Percentiles rank a stretch among this genome's conserved stretches.
phyloP scores from a whole-genome alignment of 805 yeast species.

The Lachancea sp. region DNA sequence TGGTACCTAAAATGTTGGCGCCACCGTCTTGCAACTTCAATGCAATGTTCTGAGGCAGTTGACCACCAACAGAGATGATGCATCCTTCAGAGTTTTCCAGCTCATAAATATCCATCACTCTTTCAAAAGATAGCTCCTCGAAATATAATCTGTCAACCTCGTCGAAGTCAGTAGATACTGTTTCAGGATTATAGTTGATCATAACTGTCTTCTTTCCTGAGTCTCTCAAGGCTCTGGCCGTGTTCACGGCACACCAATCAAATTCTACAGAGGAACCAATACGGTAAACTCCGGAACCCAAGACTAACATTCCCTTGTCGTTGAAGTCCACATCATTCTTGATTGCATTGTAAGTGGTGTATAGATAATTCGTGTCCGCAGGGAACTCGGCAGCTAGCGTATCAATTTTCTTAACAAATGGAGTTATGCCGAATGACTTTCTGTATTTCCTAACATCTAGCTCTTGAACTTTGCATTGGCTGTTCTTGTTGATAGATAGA shows the following conservation, averaged over 20 bases:
- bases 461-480: constrained; percentile 44
- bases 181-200: constrained; percentile 98
- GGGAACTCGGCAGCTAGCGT: constrained; percentile 99
- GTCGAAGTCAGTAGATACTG: constrained; percentile 96
- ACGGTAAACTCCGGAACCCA: constrained; percentile 98
- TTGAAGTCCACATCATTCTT: constrained; percentile 76
- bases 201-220: constrained; percentile 85
- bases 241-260: constrained; percentile 98
- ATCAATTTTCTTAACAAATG: constrained; percentile 94
- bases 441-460: constrained; percentile 76
- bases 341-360: constrained; percentile 92
- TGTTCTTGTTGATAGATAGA: constrained; percentile 50
- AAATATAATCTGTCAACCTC: constrained; percentile 96
- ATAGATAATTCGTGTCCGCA: constrained; percentile 89
- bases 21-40: constrained; percentile 70
- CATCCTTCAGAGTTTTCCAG: constrained; percentile 85
- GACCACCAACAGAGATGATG: constrained; percentile 96
- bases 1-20: constrained; percentile 86
- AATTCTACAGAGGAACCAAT: constrained; percentile 98
- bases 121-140: constrained; percentile 90
- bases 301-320: constrained; percentile 87
- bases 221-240: constrained; percentile 89
- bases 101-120: constrained; percentile 96
- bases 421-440: constrained; percentile 71
- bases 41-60: constrained; percentile 95